Evolutionary conservation across 805 yeast species (phyloP).

Genomic region (Kodamaea lidongshanica): DNA sequence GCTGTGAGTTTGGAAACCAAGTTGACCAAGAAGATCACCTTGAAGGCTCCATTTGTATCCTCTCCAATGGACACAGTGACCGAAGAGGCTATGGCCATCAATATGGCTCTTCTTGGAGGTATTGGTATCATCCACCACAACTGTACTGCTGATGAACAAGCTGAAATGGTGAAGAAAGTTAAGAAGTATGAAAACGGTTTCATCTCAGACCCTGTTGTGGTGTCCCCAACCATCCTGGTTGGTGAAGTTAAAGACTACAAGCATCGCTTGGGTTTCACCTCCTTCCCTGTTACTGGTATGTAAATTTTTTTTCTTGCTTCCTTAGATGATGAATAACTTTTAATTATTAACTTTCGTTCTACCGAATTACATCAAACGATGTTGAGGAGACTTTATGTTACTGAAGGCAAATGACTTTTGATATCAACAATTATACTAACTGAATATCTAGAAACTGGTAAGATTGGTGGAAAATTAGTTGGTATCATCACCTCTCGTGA

Average conservation of each 20-base stretch:
- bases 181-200: conserved; percentile 97
- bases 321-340: conserved; percentile 48
- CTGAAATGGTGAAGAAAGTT: conserved; percentile 95
- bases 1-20: conserved; percentile 74
- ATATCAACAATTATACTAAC: conserved; percentile 10
- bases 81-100: conserved; percentile 94
- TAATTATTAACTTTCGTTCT: conserved; percentile 95
- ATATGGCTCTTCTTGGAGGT: conserved; percentile 98
- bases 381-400: conserved; percentile 70
- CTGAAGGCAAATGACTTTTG: conserved; percentile 7
- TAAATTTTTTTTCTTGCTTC: conserved; percentile 22
- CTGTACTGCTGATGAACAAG: conserved; percentile 95
- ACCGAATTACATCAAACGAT: conserved; percentile 95
- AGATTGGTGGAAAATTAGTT: conserved; percentile 78
- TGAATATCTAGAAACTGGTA: conserved; percentile 65
- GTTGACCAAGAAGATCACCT: conserved; percentile 84
- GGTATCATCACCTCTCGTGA: conserved; percentile 98
- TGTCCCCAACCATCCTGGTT: conserved; percentile 70
- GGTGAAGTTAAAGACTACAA: conserved; percentile 73
- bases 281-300: conserved; percentile 99
- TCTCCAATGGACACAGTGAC: conserved; percentile 99
- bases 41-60: conserved; percentile 92
- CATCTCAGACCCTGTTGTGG: conserved; percentile 88
- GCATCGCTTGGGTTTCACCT: conserved; percentile 78
- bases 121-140: conserved; percentile 98